Evolutionary conservation across 73 alveolate species (phyloP).

Genomic region (Uronychia setigera): DNA sequence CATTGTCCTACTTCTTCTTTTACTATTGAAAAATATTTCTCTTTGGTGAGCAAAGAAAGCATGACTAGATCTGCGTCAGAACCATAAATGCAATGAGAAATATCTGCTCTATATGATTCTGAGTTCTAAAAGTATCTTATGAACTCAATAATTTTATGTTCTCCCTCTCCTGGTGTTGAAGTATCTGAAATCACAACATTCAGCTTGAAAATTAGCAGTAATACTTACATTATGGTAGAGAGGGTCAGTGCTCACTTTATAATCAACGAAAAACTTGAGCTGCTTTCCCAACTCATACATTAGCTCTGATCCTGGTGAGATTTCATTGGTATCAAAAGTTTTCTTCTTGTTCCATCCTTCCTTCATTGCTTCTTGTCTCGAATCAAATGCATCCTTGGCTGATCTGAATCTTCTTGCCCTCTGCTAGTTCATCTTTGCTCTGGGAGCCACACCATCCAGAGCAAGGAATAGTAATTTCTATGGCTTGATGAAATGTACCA

Average conservation of each 20-base stretch:
- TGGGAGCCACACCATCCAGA: constrained; percentile 98
- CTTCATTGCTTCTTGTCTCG: constrained; percentile 55
- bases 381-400: constrained; percentile 75
- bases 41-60: constrained; percentile 94
- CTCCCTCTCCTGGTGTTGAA: constrained; percentile 99
- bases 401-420: constrained; percentile 95
- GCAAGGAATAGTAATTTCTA: constrained; percentile 84
- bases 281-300: constrained; percentile 87
- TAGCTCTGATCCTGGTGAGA: constrained; percentile 96
- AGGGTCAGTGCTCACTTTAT: constrained; percentile 82
- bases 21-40: constrained; percentile 88
- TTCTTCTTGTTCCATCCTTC: constrained; percentile 33
- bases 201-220: neutral
- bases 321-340: constrained; percentile 82
- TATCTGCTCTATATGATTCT: constrained; percentile 74
- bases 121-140: constrained; percentile 73
- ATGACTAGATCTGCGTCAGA: constrained; percentile 98
- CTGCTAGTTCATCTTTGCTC: constrained; percentile 99
- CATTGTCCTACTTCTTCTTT: constrained; percentile 87
- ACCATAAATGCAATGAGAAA: constrained; percentile 97
- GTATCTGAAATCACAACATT: constrained; percentile 89
- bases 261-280: constrained; percentile 86
- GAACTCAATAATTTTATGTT: constrained; percentile 95
- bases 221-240: constrained; percentile 77
- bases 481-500: constrained; percentile 92